Percentiles rank a stretch among this genome's conserved stretches.
phyloP scores from a whole-genome alignment of 495 filamentous ascomycete species.

The Neurospora intermedia region DNA sequence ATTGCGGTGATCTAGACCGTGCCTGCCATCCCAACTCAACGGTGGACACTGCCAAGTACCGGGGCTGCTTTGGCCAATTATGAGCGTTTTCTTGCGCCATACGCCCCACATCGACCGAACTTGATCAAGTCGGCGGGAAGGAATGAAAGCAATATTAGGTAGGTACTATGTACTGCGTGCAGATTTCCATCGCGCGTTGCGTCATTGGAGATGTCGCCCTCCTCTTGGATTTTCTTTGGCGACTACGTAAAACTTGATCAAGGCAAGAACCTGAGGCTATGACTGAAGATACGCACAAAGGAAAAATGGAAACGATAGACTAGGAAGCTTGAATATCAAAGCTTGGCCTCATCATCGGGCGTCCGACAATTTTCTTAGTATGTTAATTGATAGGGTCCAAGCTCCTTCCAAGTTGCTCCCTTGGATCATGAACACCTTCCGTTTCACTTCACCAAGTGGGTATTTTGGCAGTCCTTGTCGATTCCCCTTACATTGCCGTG shows the following conservation, averaged over 20 bases:
- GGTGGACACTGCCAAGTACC: not conserved
- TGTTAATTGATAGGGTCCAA: not conserved
- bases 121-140: not conserved
- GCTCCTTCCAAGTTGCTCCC: not conserved
- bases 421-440: not conserved
- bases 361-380: not conserved
- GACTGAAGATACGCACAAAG: not conserved
- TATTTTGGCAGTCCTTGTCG: not conserved
- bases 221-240: not conserved
- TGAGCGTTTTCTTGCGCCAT: not conserved
- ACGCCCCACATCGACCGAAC: not conserved
- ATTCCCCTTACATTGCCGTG: not conserved
- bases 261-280: not conserved
- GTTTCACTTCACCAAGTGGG: not conserved
- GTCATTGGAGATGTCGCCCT: not conserved
- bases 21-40: not conserved
- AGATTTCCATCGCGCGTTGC: not conserved
- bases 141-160: not conserved
- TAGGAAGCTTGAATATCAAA: not conserved
- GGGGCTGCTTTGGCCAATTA: not conserved
- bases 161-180: not conserved
- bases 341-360: not conserved
- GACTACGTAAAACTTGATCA: not conserved
- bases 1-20: not conserved
- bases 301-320: not conserved